These are phyloP conservation scores for Pseudognaphalium luteoalbum DNA, from an alignment of 129 eudicot species.

Conservation along the genomic window DNA sequence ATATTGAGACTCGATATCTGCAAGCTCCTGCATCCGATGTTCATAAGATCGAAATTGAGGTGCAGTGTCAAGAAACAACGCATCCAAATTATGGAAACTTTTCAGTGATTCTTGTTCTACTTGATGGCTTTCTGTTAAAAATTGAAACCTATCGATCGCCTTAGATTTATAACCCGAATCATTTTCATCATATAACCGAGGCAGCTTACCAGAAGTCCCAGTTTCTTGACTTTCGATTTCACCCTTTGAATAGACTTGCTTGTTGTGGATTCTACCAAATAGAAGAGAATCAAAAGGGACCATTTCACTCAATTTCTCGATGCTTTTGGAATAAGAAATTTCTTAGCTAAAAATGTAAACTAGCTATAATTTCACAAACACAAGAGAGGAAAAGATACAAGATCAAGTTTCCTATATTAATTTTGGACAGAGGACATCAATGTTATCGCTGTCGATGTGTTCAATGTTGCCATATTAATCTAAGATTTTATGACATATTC, in stretches of 20 bases:
- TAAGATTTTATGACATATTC: constrained; percentile 32
- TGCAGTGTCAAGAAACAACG: constrained; percentile 28
- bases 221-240: not conserved
- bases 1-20: constrained; percentile 31
- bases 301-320: constrained; percentile 24
- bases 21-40: constrained; percentile 37
- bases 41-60: constrained; percentile 32
- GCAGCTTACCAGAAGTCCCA: constrained; percentile 5
- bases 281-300: constrained; percentile 23
- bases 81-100: constrained; percentile 27
- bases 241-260: constrained; percentile 18
- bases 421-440: constrained; percentile 17
- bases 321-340: constrained; percentile 1
- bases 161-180: constrained; percentile 15
- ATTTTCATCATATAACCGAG: constrained; percentile 27
- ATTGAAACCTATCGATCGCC: not conserved
- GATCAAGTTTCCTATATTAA: constrained; percentile 13
- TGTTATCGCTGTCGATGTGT: constrained; percentile 35
- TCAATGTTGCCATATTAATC: constrained; percentile 29
- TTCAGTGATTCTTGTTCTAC: constrained; percentile 28
- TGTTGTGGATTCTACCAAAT: constrained; percentile 18
- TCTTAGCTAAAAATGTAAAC: not conserved
- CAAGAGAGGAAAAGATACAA: not conserved
- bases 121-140: constrained; percentile 11
- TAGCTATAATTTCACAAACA: not conserved